These are phyloP conservation scores for Phytophthora chlamydospora DNA, from an alignment of 352 stramenopile species.

Conservation along the genomic window DNA sequence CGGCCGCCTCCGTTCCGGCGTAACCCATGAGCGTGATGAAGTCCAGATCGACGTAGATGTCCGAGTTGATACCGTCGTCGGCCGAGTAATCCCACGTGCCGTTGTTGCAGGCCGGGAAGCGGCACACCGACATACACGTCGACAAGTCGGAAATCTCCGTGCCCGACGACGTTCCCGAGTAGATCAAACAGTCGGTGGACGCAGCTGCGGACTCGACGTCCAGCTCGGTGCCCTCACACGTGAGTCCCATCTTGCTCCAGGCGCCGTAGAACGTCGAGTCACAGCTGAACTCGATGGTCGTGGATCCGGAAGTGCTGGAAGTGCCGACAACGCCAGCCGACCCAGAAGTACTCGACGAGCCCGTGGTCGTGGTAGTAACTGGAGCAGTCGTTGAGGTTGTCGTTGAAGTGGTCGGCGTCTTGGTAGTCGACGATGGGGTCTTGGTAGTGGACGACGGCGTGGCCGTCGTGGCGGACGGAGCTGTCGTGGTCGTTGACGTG, in stretches of 20 bases:
- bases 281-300: constrained; percentile 66
- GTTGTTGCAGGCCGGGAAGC: constrained; percentile 76
- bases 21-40: constrained; percentile 65
- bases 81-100: constrained; percentile 80
- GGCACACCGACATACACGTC: constrained; percentile 82
- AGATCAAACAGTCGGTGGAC: constrained; percentile 78
- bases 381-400: neutral
- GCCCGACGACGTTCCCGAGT: constrained; percentile 64
- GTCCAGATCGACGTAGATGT: constrained; percentile 73
- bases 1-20: constrained; percentile 39
- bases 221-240: constrained; percentile 55
- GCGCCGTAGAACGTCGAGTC: constrained; percentile 82
- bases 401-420: constrained; percentile 4
- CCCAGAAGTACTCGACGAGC: constrained; percentile 18
- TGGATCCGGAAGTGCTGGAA: constrained; percentile 13
- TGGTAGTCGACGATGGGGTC: constrained; percentile 8
- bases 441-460: neutral
- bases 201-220: constrained; percentile 53
- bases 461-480: constrained; percentile 5
- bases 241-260: constrained; percentile 71
- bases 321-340: constrained; percentile 12
- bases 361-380: constrained; percentile 9
- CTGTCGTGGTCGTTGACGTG: constrained; percentile 8
- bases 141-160: constrained; percentile 57
- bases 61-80: constrained; percentile 66